These are phyloP conservation scores for Prunus campanulata DNA, from an alignment of 306 rosid species.

Conservation along the genomic window DNA sequence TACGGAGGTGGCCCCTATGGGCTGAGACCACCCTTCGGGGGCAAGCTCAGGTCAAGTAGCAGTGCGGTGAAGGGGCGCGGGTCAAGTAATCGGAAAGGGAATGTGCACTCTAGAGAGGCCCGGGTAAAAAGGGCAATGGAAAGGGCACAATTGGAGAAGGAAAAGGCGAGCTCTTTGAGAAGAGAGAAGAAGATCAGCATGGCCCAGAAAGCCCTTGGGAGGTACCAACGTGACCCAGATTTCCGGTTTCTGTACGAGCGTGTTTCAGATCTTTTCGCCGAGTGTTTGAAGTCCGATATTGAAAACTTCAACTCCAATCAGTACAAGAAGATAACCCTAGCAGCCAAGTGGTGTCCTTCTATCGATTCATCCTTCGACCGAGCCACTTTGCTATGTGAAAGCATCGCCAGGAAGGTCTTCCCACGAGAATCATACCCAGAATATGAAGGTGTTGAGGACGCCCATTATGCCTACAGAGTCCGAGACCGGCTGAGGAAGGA, in stretches of 20 bases:
- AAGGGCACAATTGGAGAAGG: conserved; percentile 24
- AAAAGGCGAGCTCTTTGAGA: conserved; percentile 36
- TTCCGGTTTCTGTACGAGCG: conserved; percentile 43
- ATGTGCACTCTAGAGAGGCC: not conserved
- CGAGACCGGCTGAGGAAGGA: conserved; percentile 68
- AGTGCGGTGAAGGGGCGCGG: not conserved
- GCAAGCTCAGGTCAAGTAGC: not conserved
- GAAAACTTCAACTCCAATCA: conserved; percentile 34
- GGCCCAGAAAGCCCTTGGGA: conserved; percentile 56
- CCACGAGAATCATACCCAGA: conserved; percentile 41
- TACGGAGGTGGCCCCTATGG: not conserved
- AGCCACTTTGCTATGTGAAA: conserved; percentile 56
- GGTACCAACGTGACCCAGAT: conserved; percentile 33
- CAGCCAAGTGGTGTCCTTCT: conserved; percentile 86
- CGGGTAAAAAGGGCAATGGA: not conserved
- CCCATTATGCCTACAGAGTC: conserved; percentile 63
- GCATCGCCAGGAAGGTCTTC: conserved; percentile 58
- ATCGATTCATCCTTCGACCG: conserved; percentile 64
- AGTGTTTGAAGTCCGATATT: conserved; percentile 47
- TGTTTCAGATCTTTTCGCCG: conserved; percentile 51
- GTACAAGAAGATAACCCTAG: conserved; percentile 40
- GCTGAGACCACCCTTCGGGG: not conserved
- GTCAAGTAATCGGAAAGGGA: conserved; percentile 20
- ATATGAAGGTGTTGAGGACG: conserved; percentile 58
- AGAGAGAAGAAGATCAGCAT: conserved; percentile 32